phyloP scores from a whole-genome alignment of 2,329 filamentous ascomycete species.

The Paracorniculantispora psalliotae region DNA sequence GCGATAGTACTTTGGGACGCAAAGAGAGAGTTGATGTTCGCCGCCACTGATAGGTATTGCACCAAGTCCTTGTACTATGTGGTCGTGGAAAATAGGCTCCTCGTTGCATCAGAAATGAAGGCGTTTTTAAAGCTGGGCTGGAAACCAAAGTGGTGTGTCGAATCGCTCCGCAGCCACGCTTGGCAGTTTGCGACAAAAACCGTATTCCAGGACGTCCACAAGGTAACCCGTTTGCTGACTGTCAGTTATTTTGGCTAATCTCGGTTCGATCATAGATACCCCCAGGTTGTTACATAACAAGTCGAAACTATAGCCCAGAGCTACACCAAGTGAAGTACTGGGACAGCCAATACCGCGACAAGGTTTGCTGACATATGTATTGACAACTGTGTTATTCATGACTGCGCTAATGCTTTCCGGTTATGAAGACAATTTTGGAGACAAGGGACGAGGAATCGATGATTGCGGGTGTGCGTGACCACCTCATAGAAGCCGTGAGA shows the following conservation, averaged over 20 bases:
- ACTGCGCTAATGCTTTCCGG: no score
- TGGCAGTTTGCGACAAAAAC: conserved; percentile 41
- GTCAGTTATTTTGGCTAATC: no score
- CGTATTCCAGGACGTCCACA: conserved; percentile 46
- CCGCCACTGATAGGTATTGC: no score
- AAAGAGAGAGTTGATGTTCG: conserved; percentile 49
- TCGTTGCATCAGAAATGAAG: conserved; percentile 51
- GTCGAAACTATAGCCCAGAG: no score
- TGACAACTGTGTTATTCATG: conserved; percentile 18
- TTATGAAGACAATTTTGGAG: no score
- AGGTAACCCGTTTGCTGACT: no score
- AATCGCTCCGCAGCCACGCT: conserved; percentile 41
- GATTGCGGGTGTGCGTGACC: conserved; percentile 42
- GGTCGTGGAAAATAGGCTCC: conserved; percentile 31
- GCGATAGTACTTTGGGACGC: conserved; percentile 29
- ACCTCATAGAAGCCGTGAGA: conserved; percentile 46
- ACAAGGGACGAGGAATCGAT: conserved; percentile 39
- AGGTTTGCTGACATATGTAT: no score
- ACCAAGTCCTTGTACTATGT: conserved; percentile 55
- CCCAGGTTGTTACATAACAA: no score
- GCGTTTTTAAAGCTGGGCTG: conserved; percentile 47
- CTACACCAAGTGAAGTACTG: no score
- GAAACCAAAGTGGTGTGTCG: conserved; percentile 49
- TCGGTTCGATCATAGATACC: no score
- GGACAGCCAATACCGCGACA: no score